A percentile compares a stretch with the other conserved stretches of the same genome.
These are phyloP conservation scores for Camellia lanceoleosa DNA, from an alignment of 148 eudicot species.

Conservation along the genomic window DNA sequence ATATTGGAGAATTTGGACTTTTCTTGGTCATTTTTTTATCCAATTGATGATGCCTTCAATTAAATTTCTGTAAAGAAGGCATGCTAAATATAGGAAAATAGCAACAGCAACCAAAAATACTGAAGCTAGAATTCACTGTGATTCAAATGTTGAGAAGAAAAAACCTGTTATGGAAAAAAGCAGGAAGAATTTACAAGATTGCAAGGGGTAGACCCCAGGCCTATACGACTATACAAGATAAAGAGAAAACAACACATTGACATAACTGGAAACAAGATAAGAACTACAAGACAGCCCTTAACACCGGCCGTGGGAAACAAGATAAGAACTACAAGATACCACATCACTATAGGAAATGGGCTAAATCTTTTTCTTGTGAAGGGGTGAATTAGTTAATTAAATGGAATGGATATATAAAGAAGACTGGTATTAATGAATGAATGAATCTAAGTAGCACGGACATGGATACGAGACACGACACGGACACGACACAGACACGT, in stretches of 20 bases:
- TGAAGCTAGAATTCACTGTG: neutral
- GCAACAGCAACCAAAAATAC: neutral
- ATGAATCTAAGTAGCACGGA: too few species aligned
- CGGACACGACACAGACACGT: too few species aligned
- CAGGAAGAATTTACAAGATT: slow-evolving; percentile 15
- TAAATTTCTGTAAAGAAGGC: neutral
- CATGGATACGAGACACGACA: too few species aligned
- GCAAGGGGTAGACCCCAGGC: too few species aligned
- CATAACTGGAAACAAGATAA: too few species aligned
- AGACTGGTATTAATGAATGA: neutral
- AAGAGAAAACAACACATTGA: too few species aligned
- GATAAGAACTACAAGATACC: too few species aligned
- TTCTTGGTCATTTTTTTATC: neutral
- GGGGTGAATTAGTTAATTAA: neutral
- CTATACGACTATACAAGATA: too few species aligned
- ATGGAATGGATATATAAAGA: neutral
- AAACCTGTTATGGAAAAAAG: slow-evolving; percentile 75
- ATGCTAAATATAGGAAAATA: neutral
- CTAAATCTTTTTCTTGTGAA: neutral
- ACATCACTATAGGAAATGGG: neutral
- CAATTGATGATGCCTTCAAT: neutral
- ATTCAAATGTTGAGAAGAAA: slow-evolving; percentile 7
- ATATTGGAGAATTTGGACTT: neutral
- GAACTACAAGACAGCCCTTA: too few species aligned
- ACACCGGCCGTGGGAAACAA: too few species aligned